Percentiles rank a stretch among this genome's conserved stretches.
phyloP scores from a whole-genome alignment of 305 asterid genomes.

The Nicotiana rustica region DNA sequence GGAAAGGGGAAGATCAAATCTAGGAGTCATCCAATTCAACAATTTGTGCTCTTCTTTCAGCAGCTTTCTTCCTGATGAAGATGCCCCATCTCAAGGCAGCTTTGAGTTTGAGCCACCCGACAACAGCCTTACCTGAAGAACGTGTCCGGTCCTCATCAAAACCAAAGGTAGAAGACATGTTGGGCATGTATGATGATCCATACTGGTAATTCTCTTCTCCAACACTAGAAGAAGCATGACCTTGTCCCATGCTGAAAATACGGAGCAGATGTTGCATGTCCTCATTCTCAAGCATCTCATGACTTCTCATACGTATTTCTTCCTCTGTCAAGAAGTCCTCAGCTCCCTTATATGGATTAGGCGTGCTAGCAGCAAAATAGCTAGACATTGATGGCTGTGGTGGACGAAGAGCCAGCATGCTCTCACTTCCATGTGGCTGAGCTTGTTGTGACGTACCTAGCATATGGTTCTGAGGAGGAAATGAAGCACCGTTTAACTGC shows the following conservation, averaged over 20 bases:
- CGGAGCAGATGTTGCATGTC: constrained; percentile 96
- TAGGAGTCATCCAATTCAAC: constrained; percentile 81
- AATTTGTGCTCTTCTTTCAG: constrained; percentile 94
- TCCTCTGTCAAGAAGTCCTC: constrained; percentile 76
- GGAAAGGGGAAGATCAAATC: constrained; percentile 26
- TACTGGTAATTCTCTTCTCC: constrained; percentile 56
- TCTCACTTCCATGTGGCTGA: constrained; percentile 58
- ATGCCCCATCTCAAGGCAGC: constrained; percentile 99
- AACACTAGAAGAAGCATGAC: constrained; percentile 59
- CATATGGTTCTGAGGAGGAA: constrained; percentile 57
- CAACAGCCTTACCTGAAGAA: constrained; percentile 93
- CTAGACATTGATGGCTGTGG: constrained; percentile 60
- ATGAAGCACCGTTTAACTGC: constrained; percentile 56
- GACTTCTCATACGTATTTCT: constrained; percentile 87
- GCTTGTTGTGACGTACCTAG: constrained; percentile 55
- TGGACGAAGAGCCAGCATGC: constrained; percentile 71
- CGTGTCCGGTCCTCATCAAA: constrained; percentile 69
- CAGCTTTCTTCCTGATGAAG: constrained; percentile 92
- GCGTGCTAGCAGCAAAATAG: constrained; percentile 59
- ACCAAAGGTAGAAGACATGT: constrained; percentile 57
- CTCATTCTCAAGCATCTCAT: constrained; percentile 91
- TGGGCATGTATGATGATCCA: constrained; percentile 61
- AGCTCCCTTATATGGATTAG: constrained; percentile 59
- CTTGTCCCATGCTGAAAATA: constrained; percentile 73
- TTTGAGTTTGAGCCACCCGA: constrained; percentile 98